phyloP scores from a whole-genome alignment of 176 grass and related monocot species.

The Ensete glaucum region DNA sequence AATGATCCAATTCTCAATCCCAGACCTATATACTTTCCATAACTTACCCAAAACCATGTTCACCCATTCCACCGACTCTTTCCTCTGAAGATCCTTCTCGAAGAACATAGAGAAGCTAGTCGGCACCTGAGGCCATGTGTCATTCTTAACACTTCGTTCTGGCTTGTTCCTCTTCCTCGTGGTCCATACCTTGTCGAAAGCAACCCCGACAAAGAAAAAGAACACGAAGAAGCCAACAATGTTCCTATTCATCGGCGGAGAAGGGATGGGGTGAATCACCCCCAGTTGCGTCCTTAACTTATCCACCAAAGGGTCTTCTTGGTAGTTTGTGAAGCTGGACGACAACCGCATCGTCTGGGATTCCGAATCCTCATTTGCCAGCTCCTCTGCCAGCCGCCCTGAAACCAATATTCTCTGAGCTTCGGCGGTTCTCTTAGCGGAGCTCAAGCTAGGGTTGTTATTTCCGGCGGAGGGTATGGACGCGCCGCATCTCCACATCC shows the following conservation, averaged over 20 bases:
- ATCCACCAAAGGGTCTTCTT: constrained; percentile 77
- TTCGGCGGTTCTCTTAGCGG: constrained; percentile 19
- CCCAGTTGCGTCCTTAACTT: constrained; percentile 90
- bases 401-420: constrained; percentile 29
- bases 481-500: constrained; percentile 1
- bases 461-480: not conserved
- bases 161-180: constrained; percentile 48
- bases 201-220: constrained; percentile 95
- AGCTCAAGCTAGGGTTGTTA: constrained; percentile 16
- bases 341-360: constrained; percentile 23
- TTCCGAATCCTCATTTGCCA: constrained; percentile 15
- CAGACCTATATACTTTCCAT: constrained; percentile 90
- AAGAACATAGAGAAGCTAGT: constrained; percentile 90
- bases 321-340: constrained; percentile 36
- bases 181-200: constrained; percentile 83
- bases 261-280: constrained; percentile 79
- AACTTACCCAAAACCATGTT: constrained; percentile 98
- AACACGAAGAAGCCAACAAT: constrained; percentile 72
- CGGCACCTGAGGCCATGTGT: constrained; percentile 85
- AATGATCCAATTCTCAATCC: constrained; percentile 87
- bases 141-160: constrained; percentile 64
- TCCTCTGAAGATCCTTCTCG: constrained; percentile 94
- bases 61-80: constrained; percentile 98
- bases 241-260: constrained; percentile 53
- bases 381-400: constrained; percentile 20